Percentiles rank a stretch among this genome's conserved stretches.
These are phyloP conservation scores for Lodderomyces theae DNA, from an alignment of 1,139 yeast genomes.

Conservation along the genomic window DNA sequence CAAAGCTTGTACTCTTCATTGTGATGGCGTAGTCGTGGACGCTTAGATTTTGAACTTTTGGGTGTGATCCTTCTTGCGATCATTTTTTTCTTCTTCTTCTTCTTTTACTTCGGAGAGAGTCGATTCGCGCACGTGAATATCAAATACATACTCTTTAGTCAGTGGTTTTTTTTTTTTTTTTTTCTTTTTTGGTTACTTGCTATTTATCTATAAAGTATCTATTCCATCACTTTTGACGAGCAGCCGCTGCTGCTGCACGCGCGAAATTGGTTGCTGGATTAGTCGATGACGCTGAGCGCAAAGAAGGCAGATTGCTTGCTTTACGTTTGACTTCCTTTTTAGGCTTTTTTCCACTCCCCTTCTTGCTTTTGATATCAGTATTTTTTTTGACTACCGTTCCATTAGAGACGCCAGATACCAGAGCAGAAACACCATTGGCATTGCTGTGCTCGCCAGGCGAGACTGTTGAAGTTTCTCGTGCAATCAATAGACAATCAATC, in stretches of 20 bases:
- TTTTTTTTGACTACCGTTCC: background rate
- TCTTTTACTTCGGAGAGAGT: background rate
- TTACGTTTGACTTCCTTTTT: background rate
- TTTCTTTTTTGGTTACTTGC: too few species aligned
- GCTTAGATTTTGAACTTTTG: background rate
- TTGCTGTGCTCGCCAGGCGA: constrained; percentile 3
- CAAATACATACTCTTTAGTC: too few species aligned
- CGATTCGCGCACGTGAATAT: background rate
- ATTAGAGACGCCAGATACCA: background rate
- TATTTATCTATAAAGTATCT: constrained; percentile 1
- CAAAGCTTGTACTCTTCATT: background rate
- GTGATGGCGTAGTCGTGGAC: background rate
- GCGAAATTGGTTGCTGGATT: constrained; percentile 33
- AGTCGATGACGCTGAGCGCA: constrained; percentile 6
- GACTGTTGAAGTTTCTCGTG: constrained; percentile 28
- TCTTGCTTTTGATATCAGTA: constrained; percentile 1
- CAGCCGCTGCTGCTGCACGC: constrained; percentile 50
- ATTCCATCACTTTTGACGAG: constrained; percentile 14
- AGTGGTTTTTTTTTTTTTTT: too few species aligned
- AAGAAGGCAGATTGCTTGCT: background rate
- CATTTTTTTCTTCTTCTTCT: constrained; percentile 1
- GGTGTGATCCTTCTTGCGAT: background rate
- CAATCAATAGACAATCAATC: constrained; percentile 47
- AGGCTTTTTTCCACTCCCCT: background rate
- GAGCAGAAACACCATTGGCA: background rate